Base-by-base conservation (phyloP, 768 basidiomycete species). In the Mrakia frigida region DNA sequence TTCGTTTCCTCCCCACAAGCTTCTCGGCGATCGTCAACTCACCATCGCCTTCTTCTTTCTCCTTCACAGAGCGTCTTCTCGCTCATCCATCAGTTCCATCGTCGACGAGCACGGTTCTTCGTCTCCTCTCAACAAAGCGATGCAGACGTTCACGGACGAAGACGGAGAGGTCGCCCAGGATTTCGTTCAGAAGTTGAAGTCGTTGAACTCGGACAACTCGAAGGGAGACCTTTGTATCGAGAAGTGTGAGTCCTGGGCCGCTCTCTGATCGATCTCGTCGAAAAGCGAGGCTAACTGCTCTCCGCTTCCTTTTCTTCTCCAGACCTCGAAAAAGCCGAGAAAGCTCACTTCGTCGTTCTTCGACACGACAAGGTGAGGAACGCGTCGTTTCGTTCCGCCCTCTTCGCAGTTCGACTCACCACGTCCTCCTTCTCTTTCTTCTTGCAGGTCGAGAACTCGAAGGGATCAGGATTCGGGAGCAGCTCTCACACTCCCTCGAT, bases 221-320 rank as follows among this genome's bases (percentile, higher is more conserved):
- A 92, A 93, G 84, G 88, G 89, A 68, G 94, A 96, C 79, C 83
- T 97, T 39, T 96, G 93, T 39, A 97, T 97, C 79, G 94, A 96
- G 82, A 91, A 91, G 83, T 97, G 53, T 74, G 33, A 9, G 50
- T 71, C 31, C 46, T 10, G 0, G 70, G 16, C 21, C 6, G 6
- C 25, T 18, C 31, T 28, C 37, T 4, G 37, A 9, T 53, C 18
- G 6, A 28, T 74, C 7, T n/a, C 60, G 23, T 43, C 37, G 53
- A 35, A 21, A 1, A 21, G 7, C 71, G 35, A 59, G 35, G 13
- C 56, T 56, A 25, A 56, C 56, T 25, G 56, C 16, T 3, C 16
- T 52, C n/a, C n/a, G n/a, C 28, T 28, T 71, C 14, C 9, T 35
- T 31, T 28, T 25, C 18, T 53, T 18, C 31, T 28, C 18, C 52